Base-by-base conservation (phyloP, 176 grass and related monocot genomes). In the Alopecurus myosuroides region DNA sequence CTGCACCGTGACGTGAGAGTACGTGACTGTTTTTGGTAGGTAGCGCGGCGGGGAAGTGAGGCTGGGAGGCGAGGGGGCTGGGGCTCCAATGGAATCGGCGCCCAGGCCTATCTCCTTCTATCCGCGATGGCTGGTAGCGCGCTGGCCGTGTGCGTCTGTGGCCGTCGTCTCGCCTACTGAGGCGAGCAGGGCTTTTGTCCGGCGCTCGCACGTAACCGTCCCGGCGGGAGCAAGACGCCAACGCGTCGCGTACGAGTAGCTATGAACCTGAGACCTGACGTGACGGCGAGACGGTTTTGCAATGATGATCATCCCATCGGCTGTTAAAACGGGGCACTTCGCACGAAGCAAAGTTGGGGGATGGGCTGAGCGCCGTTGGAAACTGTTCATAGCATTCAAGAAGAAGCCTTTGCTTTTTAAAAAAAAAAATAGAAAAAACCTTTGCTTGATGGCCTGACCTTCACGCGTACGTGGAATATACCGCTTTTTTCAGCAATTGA, bases 101-200 rank as follows among this genome's bases (percentile, higher is more conserved):
- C 5, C 37, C 15, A 90, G 80, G 80, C 89, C 85, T 87, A 84
- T 90, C 89, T 30, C 37, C n/a, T 86, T 86, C 89, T 87, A 84
- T 87, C 89, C 89, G 76, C 57, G 85, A 73, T 82, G 84, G 65
- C 70, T 85, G 79, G 81, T 74, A 35, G 69, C 69, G 39, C 28
- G 37, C 3, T 74, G 81, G 70, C 81, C 39, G 25, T 5, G 77
- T 35, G 69, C 50, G 66, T 87, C 18, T 82, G 63, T 91, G 81
- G 76, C 48, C 67, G 72, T 71, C 63, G 30, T 11, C 63, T 71
- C 63, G 30, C 17, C 63, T 61, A 11, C 69, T 56, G 45, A 88
- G 44, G n/a, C 66, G 77, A 6, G 58, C 36, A 42, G 77, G 74
- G 67, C 31, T 44, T 84, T 83, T 84, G 78, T 80, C 84, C 26